These are phyloP conservation scores for Citrus hindsii DNA, from an alignment of 345 rosid genomes.

Conservation along the genomic window DNA sequence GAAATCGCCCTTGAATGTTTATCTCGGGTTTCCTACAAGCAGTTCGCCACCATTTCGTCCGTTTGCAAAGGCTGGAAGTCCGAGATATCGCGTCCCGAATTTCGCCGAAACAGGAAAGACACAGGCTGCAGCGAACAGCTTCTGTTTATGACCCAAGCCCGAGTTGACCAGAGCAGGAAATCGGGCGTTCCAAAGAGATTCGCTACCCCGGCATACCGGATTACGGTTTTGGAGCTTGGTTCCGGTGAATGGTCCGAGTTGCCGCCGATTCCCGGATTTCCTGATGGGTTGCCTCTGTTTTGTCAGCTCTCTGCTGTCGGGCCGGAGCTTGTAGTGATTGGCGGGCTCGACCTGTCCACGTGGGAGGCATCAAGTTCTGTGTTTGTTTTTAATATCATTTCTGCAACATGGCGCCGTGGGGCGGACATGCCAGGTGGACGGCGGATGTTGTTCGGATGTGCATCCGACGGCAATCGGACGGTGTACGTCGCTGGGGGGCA, in stretches of 20 bases:
- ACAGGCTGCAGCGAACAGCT: conserved; percentile 40
- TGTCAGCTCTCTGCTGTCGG: conserved; percentile 56
- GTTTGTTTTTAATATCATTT: conserved; percentile 44
- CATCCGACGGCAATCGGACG: conserved; percentile 53
- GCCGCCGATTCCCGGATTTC: conserved; percentile 48
- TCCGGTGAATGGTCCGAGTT: conserved; percentile 53
- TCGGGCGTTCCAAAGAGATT: conserved; percentile 24
- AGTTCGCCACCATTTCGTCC: conserved; percentile 21
- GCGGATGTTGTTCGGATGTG: conserved; percentile 63
- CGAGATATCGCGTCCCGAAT: conserved; percentile 30
- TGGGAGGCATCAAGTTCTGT: conserved; percentile 58
- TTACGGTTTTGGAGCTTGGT: conserved; percentile 48
- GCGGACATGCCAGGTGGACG: conserved; percentile 59
- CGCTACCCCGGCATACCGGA: conserved; percentile 28
- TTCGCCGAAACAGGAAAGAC: conserved; percentile 30
- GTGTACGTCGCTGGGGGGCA: conserved; percentile 81
- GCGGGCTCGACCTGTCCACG: conserved; percentile 68
- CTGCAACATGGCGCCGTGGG: conserved; percentile 64
- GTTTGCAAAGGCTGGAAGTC: conserved; percentile 39
- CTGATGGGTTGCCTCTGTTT: conserved; percentile 57
- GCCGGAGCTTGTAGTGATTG: conserved; percentile 62
- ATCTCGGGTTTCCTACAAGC: conserved; percentile 24
- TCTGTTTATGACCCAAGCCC: conserved; percentile 55
- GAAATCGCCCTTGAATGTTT: conserved; percentile 45
- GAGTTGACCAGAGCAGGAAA: conserved; percentile 20